These are phyloP conservation scores for Umbelopsis sp. DNA, from an alignment of 192 early-diverging fungal genomes.

Conservation along the genomic window DNA sequence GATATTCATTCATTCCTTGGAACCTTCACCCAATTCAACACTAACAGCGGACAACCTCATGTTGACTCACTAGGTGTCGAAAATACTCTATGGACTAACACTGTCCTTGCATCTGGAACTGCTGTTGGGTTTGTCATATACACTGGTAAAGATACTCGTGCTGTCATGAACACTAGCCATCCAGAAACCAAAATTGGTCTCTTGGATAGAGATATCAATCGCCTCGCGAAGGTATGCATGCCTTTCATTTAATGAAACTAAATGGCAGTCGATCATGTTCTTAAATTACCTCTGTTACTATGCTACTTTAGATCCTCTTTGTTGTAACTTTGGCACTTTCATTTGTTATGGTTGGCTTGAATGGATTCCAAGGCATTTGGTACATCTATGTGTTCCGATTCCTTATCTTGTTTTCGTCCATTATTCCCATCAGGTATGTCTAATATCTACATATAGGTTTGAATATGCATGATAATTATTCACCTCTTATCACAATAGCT, in stretches of 20 bases:
- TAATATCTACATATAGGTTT: no score
- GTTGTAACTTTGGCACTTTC: slow-evolving; percentile 82
- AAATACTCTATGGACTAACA: slow-evolving; percentile 96
- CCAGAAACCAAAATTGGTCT: slow-evolving; percentile 90
- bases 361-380: slow-evolving; percentile 89
- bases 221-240: slow-evolving; percentile 74
- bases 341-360: slow-evolving; percentile 83
- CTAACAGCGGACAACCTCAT: slow-evolving; percentile 28
- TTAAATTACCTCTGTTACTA: neutral
- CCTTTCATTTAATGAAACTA: neutral
- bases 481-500: slow-evolving; percentile 27
- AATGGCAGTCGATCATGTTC: neutral
- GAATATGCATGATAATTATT: no score
- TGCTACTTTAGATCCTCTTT: slow-evolving; percentile 71
- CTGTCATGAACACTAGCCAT: slow-evolving; percentile 95
- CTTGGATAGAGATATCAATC: slow-evolving; percentile 90
- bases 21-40: slow-evolving; percentile 53
- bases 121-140: slow-evolving; percentile 87
- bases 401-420: slow-evolving; percentile 92
- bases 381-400: slow-evolving; percentile 92
- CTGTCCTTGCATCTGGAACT: slow-evolving; percentile 88
- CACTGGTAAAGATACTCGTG: slow-evolving; percentile 91
- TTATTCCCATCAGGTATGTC: slow-evolving; percentile 85
- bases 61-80: slow-evolving; percentile 79
- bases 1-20: slow-evolving; percentile 94